Conservation (phyloP, 768 basidiomycete genomes). For the Dacryopinax spathularia region DNA sequence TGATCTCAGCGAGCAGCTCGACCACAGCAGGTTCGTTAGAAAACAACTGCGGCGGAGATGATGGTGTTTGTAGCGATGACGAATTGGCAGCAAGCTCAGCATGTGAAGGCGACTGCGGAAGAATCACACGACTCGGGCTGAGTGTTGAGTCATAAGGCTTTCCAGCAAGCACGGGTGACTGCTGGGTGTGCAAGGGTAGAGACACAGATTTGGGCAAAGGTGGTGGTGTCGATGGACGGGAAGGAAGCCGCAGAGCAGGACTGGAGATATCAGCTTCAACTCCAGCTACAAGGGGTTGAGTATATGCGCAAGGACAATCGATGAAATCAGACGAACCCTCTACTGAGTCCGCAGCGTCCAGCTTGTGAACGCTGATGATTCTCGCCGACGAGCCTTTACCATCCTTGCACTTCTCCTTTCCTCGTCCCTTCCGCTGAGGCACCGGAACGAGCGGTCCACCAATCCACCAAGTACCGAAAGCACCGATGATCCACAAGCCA, state of each 20-base stretch:
- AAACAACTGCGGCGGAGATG: conserved; percentile 8
- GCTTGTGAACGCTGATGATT: background rate
- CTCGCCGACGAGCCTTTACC: background rate
- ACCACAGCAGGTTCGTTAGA: conserved; percentile 49
- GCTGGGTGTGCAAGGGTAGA: conserved; percentile 52
- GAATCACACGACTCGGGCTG: background rate
- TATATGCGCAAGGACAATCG: background rate
- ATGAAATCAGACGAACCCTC: background rate
- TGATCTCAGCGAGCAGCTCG: conserved; percentile 64
- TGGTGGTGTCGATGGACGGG: conserved; percentile 61
- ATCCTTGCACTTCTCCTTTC: conserved; percentile 9
- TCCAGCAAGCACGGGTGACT: conserved; percentile 20
- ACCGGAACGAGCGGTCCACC: conserved; percentile 52
- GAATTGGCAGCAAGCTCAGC: background rate
- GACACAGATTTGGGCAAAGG: conserved; percentile 73
- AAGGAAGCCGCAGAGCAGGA: background rate
- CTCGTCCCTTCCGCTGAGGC: conserved; percentile 11
- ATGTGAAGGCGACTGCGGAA: background rate
- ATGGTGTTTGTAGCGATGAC: background rate
- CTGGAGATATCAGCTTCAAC: background rate
- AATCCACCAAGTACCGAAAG: conserved; percentile 84
- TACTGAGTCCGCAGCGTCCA: background rate
- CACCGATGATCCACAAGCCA: conserved; percentile 81
- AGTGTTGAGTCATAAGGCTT: conserved; percentile 28
- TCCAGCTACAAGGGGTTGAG: background rate